These are phyloP conservation scores for Heterobasidion parviporum DNA, from an alignment of 1,284 basidiomycete genomes.

Conservation along the genomic window DNA sequence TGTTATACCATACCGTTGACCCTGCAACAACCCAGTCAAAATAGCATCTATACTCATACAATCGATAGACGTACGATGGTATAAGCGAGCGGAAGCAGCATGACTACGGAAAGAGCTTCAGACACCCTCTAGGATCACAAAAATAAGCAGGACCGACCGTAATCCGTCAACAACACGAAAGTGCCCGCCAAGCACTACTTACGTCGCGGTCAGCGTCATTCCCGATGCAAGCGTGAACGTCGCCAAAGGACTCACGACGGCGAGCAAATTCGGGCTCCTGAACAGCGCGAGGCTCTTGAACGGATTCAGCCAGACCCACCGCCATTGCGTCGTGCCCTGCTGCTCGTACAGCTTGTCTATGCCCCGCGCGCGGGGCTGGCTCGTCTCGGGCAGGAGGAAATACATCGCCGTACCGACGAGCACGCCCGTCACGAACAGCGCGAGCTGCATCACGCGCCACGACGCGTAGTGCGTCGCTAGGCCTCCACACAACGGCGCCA, in stretches of 20 bases:
- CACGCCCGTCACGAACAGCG: constrained; percentile 36
- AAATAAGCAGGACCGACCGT: constrained; percentile 21
- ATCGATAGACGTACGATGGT: constrained; percentile 23
- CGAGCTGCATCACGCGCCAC: constrained; percentile 63
- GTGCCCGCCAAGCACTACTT: constrained; percentile 33
- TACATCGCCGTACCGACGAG: constrained; percentile 37
- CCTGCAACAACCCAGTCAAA: constrained; percentile 23
- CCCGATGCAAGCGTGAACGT: neutral
- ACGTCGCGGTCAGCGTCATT: neutral
- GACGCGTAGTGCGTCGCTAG: constrained; percentile 45
- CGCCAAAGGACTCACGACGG: constrained; percentile 32
- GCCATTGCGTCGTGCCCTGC: constrained; percentile 9
- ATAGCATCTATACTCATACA: neutral
- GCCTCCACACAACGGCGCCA: constrained; percentile 31
- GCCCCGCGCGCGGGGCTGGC: constrained; percentile 40
- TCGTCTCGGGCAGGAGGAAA: constrained; percentile 65
- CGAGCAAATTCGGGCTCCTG: constrained; percentile 48
- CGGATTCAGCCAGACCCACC: constrained; percentile 51
- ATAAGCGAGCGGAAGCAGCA: constrained; percentile 24
- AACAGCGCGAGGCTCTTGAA: constrained; percentile 43
- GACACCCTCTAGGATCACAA: neutral
- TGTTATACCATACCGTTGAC: constrained; percentile 46
- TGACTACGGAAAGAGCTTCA: constrained; percentile 16
- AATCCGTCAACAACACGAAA: constrained; percentile 34
- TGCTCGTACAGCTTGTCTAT: constrained; percentile 28